A percentile compares a stretch with the other conserved stretches of the same genome.
Evolutionary conservation across 768 basidiomycete species (phyloP).

Genomic region (Boletus rufocinnamomeus): DNA sequence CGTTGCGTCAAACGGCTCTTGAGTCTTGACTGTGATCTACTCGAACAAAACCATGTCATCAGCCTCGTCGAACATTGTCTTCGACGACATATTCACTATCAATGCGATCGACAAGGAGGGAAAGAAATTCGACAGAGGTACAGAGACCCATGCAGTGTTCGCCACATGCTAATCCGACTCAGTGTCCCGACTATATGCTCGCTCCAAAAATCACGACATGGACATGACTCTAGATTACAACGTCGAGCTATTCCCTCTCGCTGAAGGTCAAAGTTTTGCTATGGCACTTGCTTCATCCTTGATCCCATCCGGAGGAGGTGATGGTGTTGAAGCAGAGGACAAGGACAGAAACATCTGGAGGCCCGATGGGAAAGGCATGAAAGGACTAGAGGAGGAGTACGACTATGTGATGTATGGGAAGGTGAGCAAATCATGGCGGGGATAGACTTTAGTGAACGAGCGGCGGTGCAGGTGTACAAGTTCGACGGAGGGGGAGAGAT

Average conservation of each 20-base stretch:
- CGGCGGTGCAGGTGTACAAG: slow-evolving; percentile 77
- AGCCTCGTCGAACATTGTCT: slow-evolving; percentile 74
- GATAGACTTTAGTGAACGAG: slow-evolving; percentile 10
- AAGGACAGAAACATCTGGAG: slow-evolving; percentile 82
- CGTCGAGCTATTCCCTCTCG: slow-evolving; percentile 82
- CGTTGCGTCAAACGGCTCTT: not conserved
- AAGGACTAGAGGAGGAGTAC: slow-evolving; percentile 90
- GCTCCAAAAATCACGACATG: slow-evolving; percentile 92
- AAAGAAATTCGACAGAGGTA: slow-evolving; percentile 97
- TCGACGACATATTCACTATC: slow-evolving; percentile 92
- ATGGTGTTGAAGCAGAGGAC: slow-evolving; percentile 58
- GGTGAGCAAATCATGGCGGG: slow-evolving; percentile 43
- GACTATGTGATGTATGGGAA: slow-evolving; percentile 99
- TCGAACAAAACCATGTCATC: slow-evolving; percentile 47
- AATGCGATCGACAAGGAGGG: slow-evolving; percentile 86
- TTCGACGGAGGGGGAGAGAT: slow-evolving; percentile 88
- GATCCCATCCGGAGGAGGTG: slow-evolving; percentile 53
- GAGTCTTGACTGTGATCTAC: not conserved
- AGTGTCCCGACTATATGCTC: slow-evolving; percentile 92
- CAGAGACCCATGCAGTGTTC: not conserved
- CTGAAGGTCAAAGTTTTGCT: slow-evolving; percentile 69
- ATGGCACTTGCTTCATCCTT: slow-evolving; percentile 86
- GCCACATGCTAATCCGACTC: slow-evolving; percentile 13
- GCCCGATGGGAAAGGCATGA: slow-evolving; percentile 78
- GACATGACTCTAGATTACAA: slow-evolving; percentile 93